Percentiles rank a stretch among this genome's conserved stretches.
phyloP scores from a whole-genome alignment of 345 rosid genomes.

The Isatis tinctoria region DNA sequence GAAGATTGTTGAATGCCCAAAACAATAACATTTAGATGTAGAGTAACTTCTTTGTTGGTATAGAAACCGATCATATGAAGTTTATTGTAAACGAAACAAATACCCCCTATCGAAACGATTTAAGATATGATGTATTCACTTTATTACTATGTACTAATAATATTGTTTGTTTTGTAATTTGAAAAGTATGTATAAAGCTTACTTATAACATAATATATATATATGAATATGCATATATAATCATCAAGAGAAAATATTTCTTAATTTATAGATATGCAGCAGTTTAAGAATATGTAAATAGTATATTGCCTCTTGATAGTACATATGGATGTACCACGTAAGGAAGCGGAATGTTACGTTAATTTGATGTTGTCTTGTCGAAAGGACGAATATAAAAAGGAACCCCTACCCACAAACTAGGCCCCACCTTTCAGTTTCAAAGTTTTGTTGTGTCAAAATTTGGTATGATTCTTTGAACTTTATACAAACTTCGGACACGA shows the following conservation, averaged over 20 bases:
- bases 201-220: background rate
- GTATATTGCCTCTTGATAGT: background rate
- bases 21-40: background rate
- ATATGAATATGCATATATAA: background rate
- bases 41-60: background rate
- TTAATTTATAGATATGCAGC: background rate
- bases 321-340: background rate
- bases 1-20: too few species aligned
- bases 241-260: background rate
- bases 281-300: background rate
- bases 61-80: background rate
- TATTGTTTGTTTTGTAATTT: background rate
- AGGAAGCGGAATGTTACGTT: constrained; percentile 8
- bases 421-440: constrained; percentile 10
- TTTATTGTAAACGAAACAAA: background rate
- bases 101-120: background rate
- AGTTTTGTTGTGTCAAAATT: constrained; percentile 13
- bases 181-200: background rate
- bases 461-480: constrained; percentile 23
- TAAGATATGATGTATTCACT: background rate
- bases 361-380: constrained; percentile 3
- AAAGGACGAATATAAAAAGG: background rate
- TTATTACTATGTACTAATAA: background rate
- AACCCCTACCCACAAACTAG: constrained; percentile 4
- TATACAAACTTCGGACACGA: constrained; percentile 1